Percentiles rank a stretch among this genome's conserved stretches.
Evolutionary conservation across 2,329 filamentous ascomycete species (phyloP).

Genomic region (Aspergillus clavatus): DNA sequence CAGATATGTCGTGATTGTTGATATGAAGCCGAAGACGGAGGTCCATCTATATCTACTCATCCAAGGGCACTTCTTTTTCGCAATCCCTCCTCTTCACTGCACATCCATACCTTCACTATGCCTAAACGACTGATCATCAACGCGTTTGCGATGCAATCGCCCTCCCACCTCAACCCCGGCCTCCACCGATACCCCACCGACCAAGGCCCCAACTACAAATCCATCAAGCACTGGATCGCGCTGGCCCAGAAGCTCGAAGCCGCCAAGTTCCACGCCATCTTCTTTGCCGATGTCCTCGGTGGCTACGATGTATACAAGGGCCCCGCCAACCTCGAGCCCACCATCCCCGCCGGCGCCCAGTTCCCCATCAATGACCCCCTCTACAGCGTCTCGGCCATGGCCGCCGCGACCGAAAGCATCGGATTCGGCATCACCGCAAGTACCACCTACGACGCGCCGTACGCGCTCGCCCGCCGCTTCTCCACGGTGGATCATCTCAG

Average conservation of each 20-base stretch:
- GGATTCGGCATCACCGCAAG: conserved; percentile 52
- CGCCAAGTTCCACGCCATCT: conserved; percentile 49
- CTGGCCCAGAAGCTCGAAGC: conserved; percentile 46
- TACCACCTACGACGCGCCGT: conserved; percentile 53
- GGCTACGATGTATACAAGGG: conserved; percentile 46
- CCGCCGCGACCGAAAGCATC: conserved; percentile 44
- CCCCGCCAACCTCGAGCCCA: conserved; percentile 35
- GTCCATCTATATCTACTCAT: too few relatives aligned
- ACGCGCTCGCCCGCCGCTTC: conserved; percentile 51
- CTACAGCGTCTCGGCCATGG: conserved; percentile 44
- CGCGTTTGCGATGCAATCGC: conserved; percentile 46
- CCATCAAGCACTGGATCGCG: conserved; percentile 44
- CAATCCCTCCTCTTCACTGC: background rate
- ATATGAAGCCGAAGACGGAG: too few relatives aligned
- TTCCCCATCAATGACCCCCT: conserved; percentile 43
- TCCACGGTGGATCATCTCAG: conserved; percentile 52
- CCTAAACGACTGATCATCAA: conserved; percentile 39
- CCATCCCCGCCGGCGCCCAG: conserved; percentile 38
- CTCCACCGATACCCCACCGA: conserved; percentile 34
- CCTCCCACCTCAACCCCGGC: conserved; percentile 45
- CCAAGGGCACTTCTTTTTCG: too few relatives aligned
- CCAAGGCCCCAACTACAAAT: conserved; percentile 38
- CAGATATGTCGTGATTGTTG: too few relatives aligned
- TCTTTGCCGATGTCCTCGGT: conserved; percentile 49
- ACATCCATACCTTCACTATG: background rate